Evolutionary conservation across 371 early-diverging fungal species (phyloP), one percentile per base, ranked within the genome.

Genomic region (Mortierella sp.): DNA sequence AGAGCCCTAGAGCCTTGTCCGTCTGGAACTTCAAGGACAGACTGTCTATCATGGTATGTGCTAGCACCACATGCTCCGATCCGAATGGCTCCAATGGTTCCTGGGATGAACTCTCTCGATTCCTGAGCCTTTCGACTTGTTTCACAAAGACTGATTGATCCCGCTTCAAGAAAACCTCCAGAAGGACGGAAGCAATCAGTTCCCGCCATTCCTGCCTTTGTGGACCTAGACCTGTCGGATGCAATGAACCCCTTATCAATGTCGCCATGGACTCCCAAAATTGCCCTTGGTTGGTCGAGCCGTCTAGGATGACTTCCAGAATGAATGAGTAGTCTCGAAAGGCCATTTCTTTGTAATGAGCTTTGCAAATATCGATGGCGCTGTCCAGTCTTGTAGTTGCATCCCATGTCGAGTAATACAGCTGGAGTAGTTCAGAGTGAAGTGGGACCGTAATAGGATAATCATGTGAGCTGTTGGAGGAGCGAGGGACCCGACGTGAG

Each of bases 221-320:
- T 40, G 16, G 22, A 17, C 9, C 2, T 45, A 22, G 13, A 56
- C 28, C 2, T 52, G 45, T 3, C 55, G 53, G 0, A 40, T 5
- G n/a, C 59, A 60, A 10, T 25, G 54, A 34, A 10, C 34, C 10
- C 1, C 60, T 63, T 31, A 63, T 40, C 14, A 74, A 21, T 0
- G 31, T 37, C 28, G 59, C 43, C 17, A 74, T 45, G 8, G 63
- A 67, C 19, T 74, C 68, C 74, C 74, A 74, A 21, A 74, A 74
- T 27, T 74, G 59, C 39, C 63, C 54, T 43, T 63, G 74, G 19
- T 64, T 74, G 17, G 50, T 43, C 4, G 68, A 63, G 16, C 34
- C 44, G 14, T 56, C 51, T 39, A 63, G 74, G n/a, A 67, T 63
- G 2, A 47, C 63, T 55, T 67, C 60, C 4, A 74, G 68, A 39